phyloP scores from a whole-genome alignment of 257 asterid genomes.

The Plantago elongata region DNA sequence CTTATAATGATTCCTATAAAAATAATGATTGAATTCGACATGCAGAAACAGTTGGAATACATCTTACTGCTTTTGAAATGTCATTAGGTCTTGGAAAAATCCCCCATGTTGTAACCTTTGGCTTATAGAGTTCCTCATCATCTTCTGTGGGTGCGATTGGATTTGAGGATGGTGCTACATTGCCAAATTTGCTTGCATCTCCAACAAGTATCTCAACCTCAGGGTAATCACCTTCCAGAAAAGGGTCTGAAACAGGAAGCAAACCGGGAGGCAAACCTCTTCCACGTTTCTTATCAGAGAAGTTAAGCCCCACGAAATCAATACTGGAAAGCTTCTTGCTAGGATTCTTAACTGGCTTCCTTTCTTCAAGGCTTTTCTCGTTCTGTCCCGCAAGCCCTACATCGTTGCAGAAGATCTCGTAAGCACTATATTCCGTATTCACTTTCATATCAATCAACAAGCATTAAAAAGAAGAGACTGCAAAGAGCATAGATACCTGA shows the following conservation, averaged over 20 bases:
- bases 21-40: background rate
- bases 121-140: conserved; percentile 56
- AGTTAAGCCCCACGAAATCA: conserved; percentile 85
- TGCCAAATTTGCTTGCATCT: conserved; percentile 59
- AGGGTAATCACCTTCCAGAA: conserved; percentile 55
- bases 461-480: background rate
- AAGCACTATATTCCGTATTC: conserved; percentile 11
- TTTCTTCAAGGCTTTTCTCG: conserved; percentile 21
- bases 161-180: conserved; percentile 23
- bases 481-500: conserved; percentile 35
- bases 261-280: conserved; percentile 79
- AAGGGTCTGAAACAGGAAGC: conserved; percentile 52
- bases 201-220: conserved; percentile 86
- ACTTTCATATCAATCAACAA: conserved; percentile 5
- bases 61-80: conserved; percentile 75
- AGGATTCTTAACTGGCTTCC: conserved; percentile 23
- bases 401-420: conserved; percentile 12
- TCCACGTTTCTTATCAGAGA: conserved; percentile 69
- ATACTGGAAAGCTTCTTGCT: conserved; percentile 52
- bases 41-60: too few relatives aligned
- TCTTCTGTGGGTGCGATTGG: conserved; percentile 29
- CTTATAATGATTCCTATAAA: background rate
- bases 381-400: conserved; percentile 39
- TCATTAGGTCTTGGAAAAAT: conserved; percentile 84
- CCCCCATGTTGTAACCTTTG: conserved; percentile 98